Conservation (phyloP, 78 protist species). For the Diacronema lutheri region DNA sequence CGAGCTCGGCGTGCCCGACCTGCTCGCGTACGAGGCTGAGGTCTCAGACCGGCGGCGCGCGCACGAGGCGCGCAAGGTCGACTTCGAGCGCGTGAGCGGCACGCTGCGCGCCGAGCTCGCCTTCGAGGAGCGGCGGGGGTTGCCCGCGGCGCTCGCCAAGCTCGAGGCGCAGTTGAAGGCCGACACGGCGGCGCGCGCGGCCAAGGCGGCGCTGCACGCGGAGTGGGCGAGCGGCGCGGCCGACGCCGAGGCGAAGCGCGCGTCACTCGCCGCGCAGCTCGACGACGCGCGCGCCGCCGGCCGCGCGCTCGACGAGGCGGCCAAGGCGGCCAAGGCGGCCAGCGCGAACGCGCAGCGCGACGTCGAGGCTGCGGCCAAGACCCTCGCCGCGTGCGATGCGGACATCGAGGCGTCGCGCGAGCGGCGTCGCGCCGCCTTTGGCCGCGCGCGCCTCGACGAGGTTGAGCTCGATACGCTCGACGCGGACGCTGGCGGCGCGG, state of each 20-base stretch:
- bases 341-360: not conserved
- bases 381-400: not conserved
- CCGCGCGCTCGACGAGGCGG: not conserved
- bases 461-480: not conserved
- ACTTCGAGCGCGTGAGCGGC: slow-evolving; percentile 12
- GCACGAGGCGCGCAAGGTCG: not conserved
- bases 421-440: not conserved
- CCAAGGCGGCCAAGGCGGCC: not conserved
- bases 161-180: not conserved
- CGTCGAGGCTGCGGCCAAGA: not conserved
- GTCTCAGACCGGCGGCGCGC: slow-evolving; percentile 14
- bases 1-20: slow-evolving; percentile 53
- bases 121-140: slow-evolving; percentile 10
- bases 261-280: not conserved
- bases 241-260: not conserved
- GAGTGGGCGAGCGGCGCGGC: not conserved
- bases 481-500: not conserved
- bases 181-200: not conserved
- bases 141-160: not conserved
- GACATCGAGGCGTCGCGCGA: not conserved
- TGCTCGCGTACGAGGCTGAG: slow-evolving; percentile 72
- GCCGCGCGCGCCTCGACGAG: not conserved
- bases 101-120: slow-evolving; percentile 29
- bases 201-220: not conserved
- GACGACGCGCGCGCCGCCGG: not conserved